Conservation (phyloP, 805 yeast genomes). For the Saccharomycopsis fermentans region DNA sequence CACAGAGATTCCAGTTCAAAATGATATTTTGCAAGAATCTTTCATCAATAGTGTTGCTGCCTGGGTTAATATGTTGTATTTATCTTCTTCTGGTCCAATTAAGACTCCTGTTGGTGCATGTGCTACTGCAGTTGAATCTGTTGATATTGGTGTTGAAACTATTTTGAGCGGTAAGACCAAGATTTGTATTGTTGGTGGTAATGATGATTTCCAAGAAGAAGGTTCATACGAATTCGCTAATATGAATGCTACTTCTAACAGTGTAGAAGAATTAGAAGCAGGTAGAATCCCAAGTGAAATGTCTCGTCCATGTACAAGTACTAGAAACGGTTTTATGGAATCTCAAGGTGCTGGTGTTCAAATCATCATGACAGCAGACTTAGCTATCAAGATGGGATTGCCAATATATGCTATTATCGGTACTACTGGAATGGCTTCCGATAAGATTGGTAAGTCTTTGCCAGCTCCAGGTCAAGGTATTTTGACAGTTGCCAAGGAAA, state of each 20-base stretch:
- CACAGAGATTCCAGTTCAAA: constrained; percentile 89
- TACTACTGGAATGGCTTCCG: constrained; percentile 92
- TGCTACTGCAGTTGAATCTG: constrained; percentile 97
- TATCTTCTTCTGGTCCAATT: constrained; percentile 97
- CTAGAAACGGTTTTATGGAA: constrained; percentile 98
- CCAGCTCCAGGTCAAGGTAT: constrained; percentile 99
- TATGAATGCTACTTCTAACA: constrained; percentile 96
- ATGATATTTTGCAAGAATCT: constrained; percentile 94
- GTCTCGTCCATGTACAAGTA: constrained; percentile 96
- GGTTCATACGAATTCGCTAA: constrained; percentile 96
- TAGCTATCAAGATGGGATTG: constrained; percentile 97
- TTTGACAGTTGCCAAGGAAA: constrained; percentile 94
- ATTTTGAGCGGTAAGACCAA: constrained; percentile 90
- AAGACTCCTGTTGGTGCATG: constrained; percentile 99
- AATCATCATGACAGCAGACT: constrained; percentile 87
- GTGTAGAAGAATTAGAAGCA: constrained; percentile 76
- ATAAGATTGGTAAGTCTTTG: constrained; percentile 96
- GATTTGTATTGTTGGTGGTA: constrained; percentile 96
- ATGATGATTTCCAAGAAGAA: constrained; percentile 98
- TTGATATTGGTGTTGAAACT: constrained; percentile 92
- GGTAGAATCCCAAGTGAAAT: constrained; percentile 98
- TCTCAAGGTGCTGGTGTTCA: constrained; percentile 99
- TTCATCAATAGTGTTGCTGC: constrained; percentile 99
- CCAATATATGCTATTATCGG: constrained; percentile 96
- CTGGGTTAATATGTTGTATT: constrained; percentile 97